Evolutionary conservation across 2,329 filamentous ascomycete genomes (phyloP), one percentile per base, ranked within the genome.

Genomic region (Aspergillus proliferans): DNA sequence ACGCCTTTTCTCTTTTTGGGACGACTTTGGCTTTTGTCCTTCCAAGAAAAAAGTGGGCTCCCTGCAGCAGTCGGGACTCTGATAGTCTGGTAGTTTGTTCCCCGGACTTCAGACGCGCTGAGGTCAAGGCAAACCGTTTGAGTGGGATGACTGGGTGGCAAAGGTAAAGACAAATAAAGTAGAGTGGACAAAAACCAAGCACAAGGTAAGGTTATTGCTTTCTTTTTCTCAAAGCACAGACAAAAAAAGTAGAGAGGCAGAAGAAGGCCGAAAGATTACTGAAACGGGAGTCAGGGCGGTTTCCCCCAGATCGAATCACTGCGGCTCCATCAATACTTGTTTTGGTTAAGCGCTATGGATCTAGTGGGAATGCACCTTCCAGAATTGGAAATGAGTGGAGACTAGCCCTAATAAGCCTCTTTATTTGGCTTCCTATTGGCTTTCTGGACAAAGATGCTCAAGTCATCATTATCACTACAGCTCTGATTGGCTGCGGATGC

Each of bases 291-390:
- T 38, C 34, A 38, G 34, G 34, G 41, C 21, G 47, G 46, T 52
- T 52, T 46, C 54, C 62, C 59, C 62, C 58, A 58, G 61, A 67
- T 66, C 55, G 52, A 53, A 56, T 54, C 49, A 52, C 49, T 50
- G 39, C 39, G 26, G 52, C 57, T 61, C 64, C 64, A 66, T 62
- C 54, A 48, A 43, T 45, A 33, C 62, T 58, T 50, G 41, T 57
- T 60, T 40, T 22, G 56, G 61, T 49, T 55, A 66, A 65, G 62
- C 42, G 38, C 15, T 24, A 30, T 49, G 51, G 54, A 53, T 43
- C 52, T 47, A 49, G 45, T 55, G 54, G 56, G 46, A 47, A 55
- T 51, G 6, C 50, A 51, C 59, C 49, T 62, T 56, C 56, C 60
- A 45, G 52, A 45, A 49, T 46, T 33, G 47, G 59, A 43, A 12